phyloP scores from a whole-genome alignment of 371 early-diverging fungal genomes.

The Dichotomocladium elegans region DNA sequence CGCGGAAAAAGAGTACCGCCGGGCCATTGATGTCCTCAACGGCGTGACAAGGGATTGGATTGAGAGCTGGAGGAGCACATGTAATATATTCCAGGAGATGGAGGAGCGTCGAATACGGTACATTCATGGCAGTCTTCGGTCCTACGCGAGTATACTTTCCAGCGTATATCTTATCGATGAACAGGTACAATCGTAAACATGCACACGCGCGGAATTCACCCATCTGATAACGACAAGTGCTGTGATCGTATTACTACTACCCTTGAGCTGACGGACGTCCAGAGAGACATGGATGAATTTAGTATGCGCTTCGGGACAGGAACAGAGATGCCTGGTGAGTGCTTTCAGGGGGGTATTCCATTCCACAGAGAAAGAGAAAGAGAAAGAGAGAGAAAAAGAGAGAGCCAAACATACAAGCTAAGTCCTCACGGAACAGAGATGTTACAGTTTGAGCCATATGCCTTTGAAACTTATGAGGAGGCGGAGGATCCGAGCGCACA shows the following conservation, averaged over 20 bases:
- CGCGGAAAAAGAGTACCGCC: constrained; percentile 12
- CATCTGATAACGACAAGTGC: not conserved
- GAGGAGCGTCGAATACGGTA: constrained; percentile 18
- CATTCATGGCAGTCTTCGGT: constrained; percentile 11
- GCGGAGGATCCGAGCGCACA: no score
- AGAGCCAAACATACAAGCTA: no score
- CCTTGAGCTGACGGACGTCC: constrained; percentile 8
- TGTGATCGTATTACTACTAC: constrained; percentile 15
- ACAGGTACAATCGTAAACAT: constrained; percentile 7
- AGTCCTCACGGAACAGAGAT: no score
- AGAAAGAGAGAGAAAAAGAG: no score
- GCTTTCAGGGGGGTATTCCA: not conserved
- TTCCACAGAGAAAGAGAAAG: not conserved
- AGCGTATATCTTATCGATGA: constrained; percentile 19
- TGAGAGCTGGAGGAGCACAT: not conserved
- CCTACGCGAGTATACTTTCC: constrained; percentile 23
- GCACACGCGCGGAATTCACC: not conserved
- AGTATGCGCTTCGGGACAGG: constrained; percentile 9
- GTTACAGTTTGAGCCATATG: no score
- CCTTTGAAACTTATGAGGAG: no score
- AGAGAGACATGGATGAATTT: constrained; percentile 10
- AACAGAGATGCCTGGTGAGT: constrained; percentile 10
- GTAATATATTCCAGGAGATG: constrained; percentile 5
- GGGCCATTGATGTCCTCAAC: constrained; percentile 3
- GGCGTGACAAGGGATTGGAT: constrained; percentile 1